phyloP scores from a whole-genome alignment of 352 stramenopile genomes.

The Globisporangium carolinianum region DNA sequence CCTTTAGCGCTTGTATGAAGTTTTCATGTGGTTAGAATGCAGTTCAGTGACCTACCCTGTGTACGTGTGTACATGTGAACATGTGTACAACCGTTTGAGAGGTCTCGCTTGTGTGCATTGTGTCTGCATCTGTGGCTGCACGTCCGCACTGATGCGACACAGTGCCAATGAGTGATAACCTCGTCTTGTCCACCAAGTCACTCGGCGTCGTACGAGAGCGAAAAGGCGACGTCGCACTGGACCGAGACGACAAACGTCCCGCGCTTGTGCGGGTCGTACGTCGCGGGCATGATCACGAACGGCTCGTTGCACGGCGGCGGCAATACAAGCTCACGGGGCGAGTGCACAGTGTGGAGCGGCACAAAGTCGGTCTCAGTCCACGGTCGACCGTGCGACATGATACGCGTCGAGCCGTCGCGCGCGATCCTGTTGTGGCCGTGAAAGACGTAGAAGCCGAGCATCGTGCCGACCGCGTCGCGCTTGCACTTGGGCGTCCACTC shows the following conservation, averaged over 20 bases:
- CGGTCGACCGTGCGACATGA: conserved; percentile 58
- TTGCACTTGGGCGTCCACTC: conserved; percentile 81
- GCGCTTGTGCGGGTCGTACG: conserved; percentile 71
- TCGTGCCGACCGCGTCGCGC: conserved; percentile 76
- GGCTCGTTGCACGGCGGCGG: conserved; percentile 68
- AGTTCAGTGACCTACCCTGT: too few species aligned
- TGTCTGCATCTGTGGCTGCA: not conserved
- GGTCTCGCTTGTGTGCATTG: too few species aligned
- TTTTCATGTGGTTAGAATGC: too few species aligned
- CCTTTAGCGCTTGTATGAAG: too few species aligned
- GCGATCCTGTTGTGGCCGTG: conserved; percentile 31
- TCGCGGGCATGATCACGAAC: conserved; percentile 87
- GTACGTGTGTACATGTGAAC: too few species aligned
- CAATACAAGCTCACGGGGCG: conserved; percentile 57
- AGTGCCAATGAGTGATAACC: too few species aligned
- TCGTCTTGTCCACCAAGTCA: not conserved
- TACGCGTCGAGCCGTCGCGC: conserved; percentile 21
- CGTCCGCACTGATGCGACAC: too few species aligned
- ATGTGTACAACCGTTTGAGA: too few species aligned
- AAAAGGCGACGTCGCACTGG: conserved; percentile 77
- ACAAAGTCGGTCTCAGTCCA: conserved; percentile 87
- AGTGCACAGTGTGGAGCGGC: conserved; percentile 61
- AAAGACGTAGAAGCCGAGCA: conserved; percentile 90
- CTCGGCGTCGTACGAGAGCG: conserved; percentile 36
- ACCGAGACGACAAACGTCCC: conserved; percentile 84